These are phyloP conservation scores for Gnomoniopsis sp. DNA, from an alignment of 2,329 filamentous ascomycete species.

Conservation along the genomic window DNA sequence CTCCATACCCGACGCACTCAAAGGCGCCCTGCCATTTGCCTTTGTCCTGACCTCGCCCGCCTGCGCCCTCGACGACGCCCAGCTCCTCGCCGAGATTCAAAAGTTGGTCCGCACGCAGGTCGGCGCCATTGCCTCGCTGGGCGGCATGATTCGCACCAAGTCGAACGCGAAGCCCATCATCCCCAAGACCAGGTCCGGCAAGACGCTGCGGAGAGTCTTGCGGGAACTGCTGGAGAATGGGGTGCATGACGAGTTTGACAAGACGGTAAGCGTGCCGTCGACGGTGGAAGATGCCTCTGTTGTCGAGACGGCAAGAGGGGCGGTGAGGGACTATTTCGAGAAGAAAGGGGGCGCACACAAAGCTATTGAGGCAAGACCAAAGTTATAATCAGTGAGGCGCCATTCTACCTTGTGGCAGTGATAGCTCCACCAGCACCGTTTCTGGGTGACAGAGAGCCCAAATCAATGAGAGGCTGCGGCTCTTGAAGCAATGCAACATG, in stretches of 20 bases:
- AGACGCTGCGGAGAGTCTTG: slow-evolving; percentile 79
- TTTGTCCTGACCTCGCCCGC: slow-evolving; percentile 60
- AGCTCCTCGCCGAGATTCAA: slow-evolving; percentile 62
- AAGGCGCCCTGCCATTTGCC: slow-evolving; percentile 88
- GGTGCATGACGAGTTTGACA: slow-evolving; percentile 68
- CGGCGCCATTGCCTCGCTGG: slow-evolving; percentile 80
- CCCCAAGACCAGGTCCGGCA: slow-evolving; percentile 87
- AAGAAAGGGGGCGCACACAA: slow-evolving; percentile 40
- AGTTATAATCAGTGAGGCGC: slow-evolving; percentile 30
- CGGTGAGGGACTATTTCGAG: slow-evolving; percentile 74
- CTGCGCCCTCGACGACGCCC: slow-evolving; percentile 46
- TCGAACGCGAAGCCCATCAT: slow-evolving; percentile 71
- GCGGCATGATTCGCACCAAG: slow-evolving; percentile 69
- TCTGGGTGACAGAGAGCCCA: too few relatives aligned
- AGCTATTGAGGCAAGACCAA: slow-evolving; percentile 45
- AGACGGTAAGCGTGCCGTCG: slow-evolving; percentile 70
- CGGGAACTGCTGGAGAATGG: slow-evolving; percentile 82
- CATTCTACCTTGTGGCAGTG: not conserved
- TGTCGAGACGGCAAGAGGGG: slow-evolving; percentile 68
- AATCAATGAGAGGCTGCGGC: too few relatives aligned
- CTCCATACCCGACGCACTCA: slow-evolving; percentile 78
- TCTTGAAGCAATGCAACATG: too few relatives aligned
- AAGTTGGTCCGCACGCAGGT: slow-evolving; percentile 73
- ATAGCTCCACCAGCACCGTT: not conserved
- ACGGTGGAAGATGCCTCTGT: slow-evolving; percentile 80